These are phyloP conservation scores for Claviceps africana DNA, from an alignment of 2,329 filamentous ascomycete species.

Conservation along the genomic window DNA sequence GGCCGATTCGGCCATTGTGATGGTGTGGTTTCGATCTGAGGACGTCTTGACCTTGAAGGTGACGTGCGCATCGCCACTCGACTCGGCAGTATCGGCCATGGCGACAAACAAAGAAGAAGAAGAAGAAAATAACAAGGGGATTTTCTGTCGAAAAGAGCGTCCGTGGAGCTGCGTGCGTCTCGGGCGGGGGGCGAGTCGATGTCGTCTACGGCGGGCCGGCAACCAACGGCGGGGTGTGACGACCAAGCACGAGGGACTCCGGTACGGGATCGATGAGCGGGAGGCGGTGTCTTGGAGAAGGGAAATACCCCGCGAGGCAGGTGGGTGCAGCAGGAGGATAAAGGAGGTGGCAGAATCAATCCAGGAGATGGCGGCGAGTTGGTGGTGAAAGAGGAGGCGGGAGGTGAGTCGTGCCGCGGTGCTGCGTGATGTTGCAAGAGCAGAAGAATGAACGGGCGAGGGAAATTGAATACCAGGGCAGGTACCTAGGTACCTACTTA, in stretches of 20 bases:
- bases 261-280: neutral
- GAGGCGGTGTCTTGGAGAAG: neutral
- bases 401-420: neutral
- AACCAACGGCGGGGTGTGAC: neutral
- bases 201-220: neutral
- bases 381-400: neutral
- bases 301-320: neutral
- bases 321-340: neutral
- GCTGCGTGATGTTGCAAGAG: neutral
- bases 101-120: no score
- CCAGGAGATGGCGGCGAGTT: neutral
- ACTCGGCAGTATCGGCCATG: conserved; percentile 53
- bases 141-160: neutral
- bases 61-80: conserved; percentile 56
- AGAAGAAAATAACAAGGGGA: no score
- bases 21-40: conserved; percentile 68
- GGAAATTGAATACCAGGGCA: no score
- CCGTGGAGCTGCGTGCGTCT: neutral
- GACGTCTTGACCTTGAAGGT: conserved; percentile 98
- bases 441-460: neutral
- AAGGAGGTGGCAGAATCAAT: no score
- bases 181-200: neutral
- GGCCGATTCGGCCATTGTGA: conserved; percentile 66
- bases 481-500: no score
- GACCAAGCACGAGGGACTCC: neutral